These are phyloP conservation scores for Sugiyamaella smithiae DNA, from an alignment of 805 yeast species.

Conservation along the genomic window DNA sequence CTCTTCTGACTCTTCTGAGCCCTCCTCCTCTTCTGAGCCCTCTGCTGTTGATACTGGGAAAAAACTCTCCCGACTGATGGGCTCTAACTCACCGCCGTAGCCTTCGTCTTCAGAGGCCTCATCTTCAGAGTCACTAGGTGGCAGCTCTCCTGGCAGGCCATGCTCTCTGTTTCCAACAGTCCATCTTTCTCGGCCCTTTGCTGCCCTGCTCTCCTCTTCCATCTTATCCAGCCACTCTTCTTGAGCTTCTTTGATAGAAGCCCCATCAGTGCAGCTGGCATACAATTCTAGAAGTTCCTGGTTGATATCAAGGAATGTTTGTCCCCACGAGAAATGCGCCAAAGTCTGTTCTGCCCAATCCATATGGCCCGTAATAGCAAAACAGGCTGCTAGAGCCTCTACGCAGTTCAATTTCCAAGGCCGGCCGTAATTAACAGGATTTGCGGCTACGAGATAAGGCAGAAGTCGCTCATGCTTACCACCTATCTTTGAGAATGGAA, in stretches of 20 bases:
- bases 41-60: conserved; percentile 10
- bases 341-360: conserved; percentile 85
- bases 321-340: conserved; percentile 89
- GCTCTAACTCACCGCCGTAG: too few species aligned
- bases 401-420: conserved; percentile 97
- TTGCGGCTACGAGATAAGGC: conserved; percentile 93
- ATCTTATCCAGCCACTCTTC: conserved; percentile 66
- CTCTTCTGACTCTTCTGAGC: conserved; percentile 8
- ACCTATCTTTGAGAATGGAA: conserved; percentile 92
- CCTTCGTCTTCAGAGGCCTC: conserved; percentile 15
- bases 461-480: conserved; percentile 82
- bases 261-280: conserved; percentile 76
- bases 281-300: conserved; percentile 72
- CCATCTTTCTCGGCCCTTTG: conserved; percentile 62
- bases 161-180: conserved; percentile 74
- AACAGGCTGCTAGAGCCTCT: conserved; percentile 95
- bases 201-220: conserved; percentile 42
- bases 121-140: conserved; percentile 28
- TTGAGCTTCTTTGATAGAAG: conserved; percentile 68
- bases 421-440: conserved; percentile 93
- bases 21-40: conserved; percentile 5
- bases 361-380: conserved; percentile 84
- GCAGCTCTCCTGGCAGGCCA: conserved; percentile 30
- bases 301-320: conserved; percentile 79
- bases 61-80: too few species aligned